phyloP scores from a whole-genome alignment of 306 rosid genomes.

The Cotoneaster glaucophyllus region DNA sequence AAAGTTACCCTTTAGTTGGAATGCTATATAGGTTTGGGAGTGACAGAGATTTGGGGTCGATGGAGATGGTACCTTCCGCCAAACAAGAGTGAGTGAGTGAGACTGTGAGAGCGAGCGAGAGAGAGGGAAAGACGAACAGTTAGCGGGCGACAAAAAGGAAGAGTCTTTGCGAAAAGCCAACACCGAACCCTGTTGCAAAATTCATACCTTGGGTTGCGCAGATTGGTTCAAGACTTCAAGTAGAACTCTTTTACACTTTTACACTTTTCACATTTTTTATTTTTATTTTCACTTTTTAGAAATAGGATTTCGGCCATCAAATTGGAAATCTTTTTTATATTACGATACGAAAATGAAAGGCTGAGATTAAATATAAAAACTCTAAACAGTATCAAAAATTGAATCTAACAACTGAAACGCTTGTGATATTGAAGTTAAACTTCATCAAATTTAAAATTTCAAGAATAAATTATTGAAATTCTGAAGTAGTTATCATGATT shows the following conservation, averaged over 20 bases:
- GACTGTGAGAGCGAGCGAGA: not conserved
- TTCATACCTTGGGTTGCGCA: not conserved
- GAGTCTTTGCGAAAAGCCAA: slow-evolving; percentile 28
- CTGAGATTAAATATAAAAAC: too few relatives aligned
- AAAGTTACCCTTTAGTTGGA: slow-evolving; percentile 19
- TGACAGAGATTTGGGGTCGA: slow-evolving; percentile 11
- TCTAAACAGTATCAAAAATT: too few relatives aligned
- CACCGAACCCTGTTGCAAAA: slow-evolving; percentile 12
- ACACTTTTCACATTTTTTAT: slow-evolving; percentile 11
- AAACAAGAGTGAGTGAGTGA: not conserved
- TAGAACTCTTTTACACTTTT: not conserved
- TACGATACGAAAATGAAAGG: too few relatives aligned
- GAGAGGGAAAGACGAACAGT: slow-evolving; percentile 26
- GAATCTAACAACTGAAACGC: too few relatives aligned
- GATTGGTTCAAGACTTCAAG: slow-evolving; percentile 17
- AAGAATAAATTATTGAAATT: too few relatives aligned
- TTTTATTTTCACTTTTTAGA: not conserved
- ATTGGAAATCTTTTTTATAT: not conserved
- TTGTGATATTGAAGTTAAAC: too few relatives aligned
- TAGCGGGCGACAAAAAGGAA: slow-evolving; percentile 19
- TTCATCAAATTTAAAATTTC: too few relatives aligned
- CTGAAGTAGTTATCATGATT: not conserved
- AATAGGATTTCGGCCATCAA: not conserved
- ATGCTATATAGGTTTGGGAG: slow-evolving; percentile 5
- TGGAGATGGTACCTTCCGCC: slow-evolving; percentile 14